Evolutionary conservation across 768 basidiomycete species (phyloP).

Genomic region (Suillus fuscotomentosus): DNA sequence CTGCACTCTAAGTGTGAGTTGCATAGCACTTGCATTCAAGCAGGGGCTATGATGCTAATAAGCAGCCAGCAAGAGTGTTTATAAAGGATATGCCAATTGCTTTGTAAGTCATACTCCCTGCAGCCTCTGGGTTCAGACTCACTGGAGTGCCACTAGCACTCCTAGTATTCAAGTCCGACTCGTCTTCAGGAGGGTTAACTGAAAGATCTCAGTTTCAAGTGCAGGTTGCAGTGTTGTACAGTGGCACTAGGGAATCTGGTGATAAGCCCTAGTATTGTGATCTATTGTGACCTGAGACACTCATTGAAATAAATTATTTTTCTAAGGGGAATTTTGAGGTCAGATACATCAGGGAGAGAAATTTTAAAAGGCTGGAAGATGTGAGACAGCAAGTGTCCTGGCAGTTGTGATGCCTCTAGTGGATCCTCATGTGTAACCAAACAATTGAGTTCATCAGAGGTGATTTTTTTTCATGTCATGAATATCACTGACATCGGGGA

Average conservation of each 20-base stretch:
- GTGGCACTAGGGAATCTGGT: not conserved
- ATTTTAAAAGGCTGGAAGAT: not conserved
- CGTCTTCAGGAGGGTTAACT: not conserved
- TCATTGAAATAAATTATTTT: not conserved
- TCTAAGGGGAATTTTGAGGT: not conserved
- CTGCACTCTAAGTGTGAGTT: no score
- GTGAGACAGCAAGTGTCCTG: not conserved
- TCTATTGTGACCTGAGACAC: not conserved
- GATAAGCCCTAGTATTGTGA: not conserved
- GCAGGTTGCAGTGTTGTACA: not conserved
- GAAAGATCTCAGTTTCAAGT: not conserved
- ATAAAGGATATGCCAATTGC: not conserved
- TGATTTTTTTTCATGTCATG: no score
- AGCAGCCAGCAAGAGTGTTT: not conserved
- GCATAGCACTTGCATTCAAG: not conserved
- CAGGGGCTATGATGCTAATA: not conserved
- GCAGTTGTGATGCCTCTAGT: no score
- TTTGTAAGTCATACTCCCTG: not conserved
- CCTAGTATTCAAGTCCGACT: not conserved
- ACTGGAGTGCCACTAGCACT: not conserved
- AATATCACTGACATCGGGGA: no score
- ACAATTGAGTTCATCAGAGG: no score
- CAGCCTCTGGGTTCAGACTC: not conserved
- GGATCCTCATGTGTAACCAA: no score
- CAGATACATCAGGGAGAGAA: not conserved